Base-by-base conservation (phyloP, 257 asterid genomes). In the Solanum dulcamara region DNA sequence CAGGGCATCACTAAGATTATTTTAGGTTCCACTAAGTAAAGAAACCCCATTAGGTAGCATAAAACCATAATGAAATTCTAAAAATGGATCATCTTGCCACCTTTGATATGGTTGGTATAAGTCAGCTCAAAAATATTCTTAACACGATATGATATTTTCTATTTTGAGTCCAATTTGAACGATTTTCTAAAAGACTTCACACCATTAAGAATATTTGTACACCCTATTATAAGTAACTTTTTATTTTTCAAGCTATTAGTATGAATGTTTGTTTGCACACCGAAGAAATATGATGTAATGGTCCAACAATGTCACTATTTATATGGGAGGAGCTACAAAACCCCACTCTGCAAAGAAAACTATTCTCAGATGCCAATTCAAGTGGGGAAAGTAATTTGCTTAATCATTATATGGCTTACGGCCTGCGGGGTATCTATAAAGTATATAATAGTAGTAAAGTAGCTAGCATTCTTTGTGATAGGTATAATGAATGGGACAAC, bases 21-120 rank as follows among this genome's bases (percentile, higher is more conserved):
- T 60, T 82, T 10, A 82, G 85, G 40, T 46, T 66, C 85, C 85
- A 82, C 85, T 82, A 82, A 66, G 30, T 60, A 82, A 82, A 60
- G 85, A 12, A 81, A 81, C 84, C 84, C 71, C 84, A 81, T 55
- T 55, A 81, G 50, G 66, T 81, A 55, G 33, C 66, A 40, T 0
- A 81, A 81, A 33, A 53, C 68, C 37, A 28, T 38, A 55, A 81
- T 80, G 68, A 80, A 80, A 37, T 51, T 33, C 28, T 46, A 10
- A n/a, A 80, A 55, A 13, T 80, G 84, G 84, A 57, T 80, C 84
- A 50, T 17, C 24, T 46, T 42, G 68, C 84, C 71, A 40, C 35
- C 81, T 35, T 70, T 70, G 26, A 35, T 20, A 35, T 68, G 46
- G 75, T 79, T 10, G 26, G 38, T 28, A 24, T 80, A 57, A 50